Evolutionary conservation across 495 filamentous ascomycete genomes (phyloP).

Genomic region (Ascobolus immersus): DNA sequence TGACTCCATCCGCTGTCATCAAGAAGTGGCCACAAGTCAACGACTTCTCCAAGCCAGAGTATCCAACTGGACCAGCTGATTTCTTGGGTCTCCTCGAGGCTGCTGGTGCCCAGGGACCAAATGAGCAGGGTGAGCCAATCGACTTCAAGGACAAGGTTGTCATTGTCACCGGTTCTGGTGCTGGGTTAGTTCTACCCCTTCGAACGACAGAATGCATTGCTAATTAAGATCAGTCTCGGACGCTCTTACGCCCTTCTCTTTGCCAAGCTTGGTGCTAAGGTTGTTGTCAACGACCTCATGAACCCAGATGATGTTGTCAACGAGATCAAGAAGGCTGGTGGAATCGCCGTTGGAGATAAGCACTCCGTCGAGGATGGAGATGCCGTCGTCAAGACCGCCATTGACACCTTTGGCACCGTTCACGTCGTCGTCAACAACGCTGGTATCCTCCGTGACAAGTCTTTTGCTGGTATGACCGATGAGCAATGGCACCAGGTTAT

Average conservation of each 20-base stretch:
- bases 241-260: slow-evolving; percentile 81
- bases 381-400: slow-evolving; percentile 68
- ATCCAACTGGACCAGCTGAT: slow-evolving; percentile 70
- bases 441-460: slow-evolving; percentile 91
- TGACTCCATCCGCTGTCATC: slow-evolving; percentile 70
- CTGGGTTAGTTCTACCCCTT: slow-evolving; percentile 29
- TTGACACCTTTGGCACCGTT: slow-evolving; percentile 80
- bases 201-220: slow-evolving; percentile 6
- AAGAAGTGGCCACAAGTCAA: slow-evolving; percentile 69
- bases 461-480: slow-evolving; percentile 93
- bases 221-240: slow-evolving; percentile 37
- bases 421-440: slow-evolving; percentile 95
- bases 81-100: slow-evolving; percentile 73
- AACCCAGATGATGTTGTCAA: slow-evolving; percentile 81
- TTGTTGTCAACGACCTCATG: slow-evolving; percentile 85
- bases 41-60: slow-evolving; percentile 63
- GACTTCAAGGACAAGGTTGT: slow-evolving; percentile 81
- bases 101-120: slow-evolving; percentile 51
- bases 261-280: slow-evolving; percentile 62
- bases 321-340: slow-evolving; percentile 75
- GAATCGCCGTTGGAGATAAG: slow-evolving; percentile 81
- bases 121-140: slow-evolving; percentile 47
- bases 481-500: slow-evolving; percentile 78
- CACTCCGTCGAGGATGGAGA: slow-evolving; percentile 86
- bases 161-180: slow-evolving; percentile 77